Evolutionary conservation across 2,329 filamentous ascomycete species (phyloP).

Genomic region (Epichloe coenophiala): DNA sequence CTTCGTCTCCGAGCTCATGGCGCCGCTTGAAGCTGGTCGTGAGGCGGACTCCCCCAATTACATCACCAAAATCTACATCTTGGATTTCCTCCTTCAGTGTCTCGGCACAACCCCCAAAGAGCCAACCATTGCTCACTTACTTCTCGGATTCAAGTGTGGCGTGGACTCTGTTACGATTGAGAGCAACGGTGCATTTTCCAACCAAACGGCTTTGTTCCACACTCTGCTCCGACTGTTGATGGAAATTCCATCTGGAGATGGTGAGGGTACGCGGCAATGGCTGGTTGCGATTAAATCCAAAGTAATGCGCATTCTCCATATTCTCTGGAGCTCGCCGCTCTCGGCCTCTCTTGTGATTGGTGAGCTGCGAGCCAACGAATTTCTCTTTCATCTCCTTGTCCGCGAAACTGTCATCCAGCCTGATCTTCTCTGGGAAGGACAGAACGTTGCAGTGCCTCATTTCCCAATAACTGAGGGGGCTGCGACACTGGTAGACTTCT

Average conservation of each 20-base stretch:
- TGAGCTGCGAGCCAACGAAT: slow-evolving; percentile 67
- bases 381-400: slow-evolving; percentile 65
- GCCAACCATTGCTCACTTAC: slow-evolving; percentile 78
- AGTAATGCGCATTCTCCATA: slow-evolving; percentile 59
- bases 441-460: slow-evolving; percentile 42
- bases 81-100: slow-evolving; percentile 76
- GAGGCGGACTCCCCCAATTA: slow-evolving; percentile 59
- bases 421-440: slow-evolving; percentile 60
- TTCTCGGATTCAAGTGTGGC: slow-evolving; percentile 76
- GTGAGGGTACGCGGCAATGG: slow-evolving; percentile 51
- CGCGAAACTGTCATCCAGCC: slow-evolving; percentile 58
- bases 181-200: slow-evolving; percentile 55
- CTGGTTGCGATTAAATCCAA: slow-evolving; percentile 55
- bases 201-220: slow-evolving; percentile 70
- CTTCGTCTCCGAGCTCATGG: slow-evolving; percentile 54
- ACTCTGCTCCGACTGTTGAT: slow-evolving; percentile 59
- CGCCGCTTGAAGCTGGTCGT: slow-evolving; percentile 58
- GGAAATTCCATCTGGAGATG: slow-evolving; percentile 51
- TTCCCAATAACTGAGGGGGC: slow-evolving; percentile 60
- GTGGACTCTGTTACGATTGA: slow-evolving; percentile 56
- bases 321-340: slow-evolving; percentile 72
- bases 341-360: slow-evolving; percentile 62
- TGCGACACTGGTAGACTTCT: slow-evolving; percentile 59
- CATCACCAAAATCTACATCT: slow-evolving; percentile 67
- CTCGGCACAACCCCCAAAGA: slow-evolving; percentile 57